Base-by-base conservation (phyloP, 2,329 filamentous ascomycete species). In the Fusarium nematophilum region DNA sequence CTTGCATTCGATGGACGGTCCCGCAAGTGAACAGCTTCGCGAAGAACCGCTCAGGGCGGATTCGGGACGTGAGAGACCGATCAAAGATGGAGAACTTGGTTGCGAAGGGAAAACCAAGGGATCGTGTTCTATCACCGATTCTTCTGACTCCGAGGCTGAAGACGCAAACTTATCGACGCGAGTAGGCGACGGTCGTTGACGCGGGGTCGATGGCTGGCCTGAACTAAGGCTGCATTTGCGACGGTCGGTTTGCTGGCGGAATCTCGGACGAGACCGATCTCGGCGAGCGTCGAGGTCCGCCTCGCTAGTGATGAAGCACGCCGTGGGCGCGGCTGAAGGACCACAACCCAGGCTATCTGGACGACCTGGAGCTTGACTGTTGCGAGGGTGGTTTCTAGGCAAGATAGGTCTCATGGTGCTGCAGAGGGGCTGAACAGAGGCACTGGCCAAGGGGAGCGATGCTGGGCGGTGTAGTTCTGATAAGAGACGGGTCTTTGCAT, bases 21-120 rank as follows among this genome's bases (percentile, higher is more conserved):
- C 79, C 5, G 75, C 74, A 3, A 85, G 74, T 3, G 83, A 85
- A 65, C 81, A 79, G 54, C 78, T 77, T 36, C 80, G 77, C n/a
- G 84, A 86, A 10, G 80, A 83, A 9, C 79, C 73, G 46, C 83
- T 85, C 25, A 82, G 68, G 11, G 69, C 62, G 1, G 74, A 77
- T 31, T 64, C 67, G 2, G 72, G 60, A 10, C 67, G 67, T 5
- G 70, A 71, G 14, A 67, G 46, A 5, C 59, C 69, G 14, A 67
- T 40, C 27, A 70, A 57, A 9, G 68, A 59, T 3, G 73, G 70
- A 3, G 66, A 73, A 27, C 69, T 64, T 15, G 68, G 65, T n/a
- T 60, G 62, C 17, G 71, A 70, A 4, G 50, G 48, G 29, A 66
- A 67, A 23, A 52, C 43, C 18, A 64, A 54, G 26, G 51, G 34